phyloP scores from a whole-genome alignment of 2,329 filamentous ascomycete species.

The Cladosporium sp. region DNA sequence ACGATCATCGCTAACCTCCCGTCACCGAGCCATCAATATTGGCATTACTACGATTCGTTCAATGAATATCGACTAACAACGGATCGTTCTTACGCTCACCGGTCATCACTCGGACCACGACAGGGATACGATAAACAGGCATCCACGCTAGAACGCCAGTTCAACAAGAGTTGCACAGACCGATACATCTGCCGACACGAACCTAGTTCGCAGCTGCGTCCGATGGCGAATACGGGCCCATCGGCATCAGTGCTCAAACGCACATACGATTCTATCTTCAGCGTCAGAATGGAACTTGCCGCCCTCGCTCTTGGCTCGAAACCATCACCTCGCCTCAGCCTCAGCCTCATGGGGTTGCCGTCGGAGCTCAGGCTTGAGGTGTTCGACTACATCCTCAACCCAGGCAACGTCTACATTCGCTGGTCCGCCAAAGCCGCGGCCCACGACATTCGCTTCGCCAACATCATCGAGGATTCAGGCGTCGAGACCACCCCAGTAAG shows the following conservation, averaged over 20 bases:
- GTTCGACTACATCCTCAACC: conserved; percentile 4
- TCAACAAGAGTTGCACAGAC: too few relatives aligned
- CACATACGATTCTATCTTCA: not conserved
- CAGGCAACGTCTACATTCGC: conserved; percentile 7
- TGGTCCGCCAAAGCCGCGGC: not conserved
- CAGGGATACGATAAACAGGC: too few relatives aligned
- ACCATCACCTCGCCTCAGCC: not conserved
- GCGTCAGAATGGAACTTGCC: not conserved
- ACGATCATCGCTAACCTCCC: too few relatives aligned
- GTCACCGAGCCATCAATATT: too few relatives aligned
- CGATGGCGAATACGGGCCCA: not conserved
- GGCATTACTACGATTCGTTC: too few relatives aligned
- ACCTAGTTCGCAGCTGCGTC: too few relatives aligned
- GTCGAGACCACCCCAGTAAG: not conserved
- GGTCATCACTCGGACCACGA: too few relatives aligned
- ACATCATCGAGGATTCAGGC: not conserved
- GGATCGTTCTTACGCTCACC: too few relatives aligned
- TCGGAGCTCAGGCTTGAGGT: conserved; percentile 4
- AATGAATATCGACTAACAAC: too few relatives aligned
- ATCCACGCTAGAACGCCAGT: too few relatives aligned
- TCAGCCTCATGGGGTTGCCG: not conserved
- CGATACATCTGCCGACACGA: too few relatives aligned
- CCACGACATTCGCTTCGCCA: conserved; percentile 11
- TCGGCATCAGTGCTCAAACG: not conserved
- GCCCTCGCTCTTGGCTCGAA: not conserved